phyloP scores from a whole-genome alignment of 192 early-diverging fungal genomes.

The Geranomyces michiganensis region DNA sequence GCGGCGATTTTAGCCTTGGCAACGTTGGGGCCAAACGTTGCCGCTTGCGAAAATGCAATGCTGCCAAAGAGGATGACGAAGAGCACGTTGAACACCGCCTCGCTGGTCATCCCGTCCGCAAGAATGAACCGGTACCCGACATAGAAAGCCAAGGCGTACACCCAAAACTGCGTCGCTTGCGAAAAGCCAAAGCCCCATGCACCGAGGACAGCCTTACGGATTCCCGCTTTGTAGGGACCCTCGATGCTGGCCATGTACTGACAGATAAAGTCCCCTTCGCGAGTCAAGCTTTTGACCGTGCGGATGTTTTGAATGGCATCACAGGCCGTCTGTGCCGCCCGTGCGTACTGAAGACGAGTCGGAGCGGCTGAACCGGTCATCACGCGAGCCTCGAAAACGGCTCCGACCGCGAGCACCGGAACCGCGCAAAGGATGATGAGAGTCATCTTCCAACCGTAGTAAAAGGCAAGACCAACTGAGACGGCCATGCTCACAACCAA shows the following conservation, averaged over 20 bases:
- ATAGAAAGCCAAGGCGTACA: constrained; percentile 76
- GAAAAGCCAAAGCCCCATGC: constrained; percentile 73
- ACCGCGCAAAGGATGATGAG: constrained; percentile 68
- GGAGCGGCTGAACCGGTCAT: constrained; percentile 59
- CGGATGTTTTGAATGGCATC: constrained; percentile 83
- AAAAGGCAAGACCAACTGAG: constrained; percentile 68
- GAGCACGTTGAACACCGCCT: constrained; percentile 37
- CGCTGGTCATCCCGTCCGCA: constrained; percentile 41
- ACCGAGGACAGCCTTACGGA: constrained; percentile 61
- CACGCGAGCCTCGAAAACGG: constrained; percentile 61
- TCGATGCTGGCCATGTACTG: constrained; percentile 64
- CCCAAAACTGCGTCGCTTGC: constrained; percentile 67
- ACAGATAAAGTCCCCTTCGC: constrained; percentile 67
- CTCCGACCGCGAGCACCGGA: constrained; percentile 63
- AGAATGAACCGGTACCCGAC: constrained; percentile 70
- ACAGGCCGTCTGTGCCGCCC: constrained; percentile 68
- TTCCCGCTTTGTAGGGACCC: constrained; percentile 69
- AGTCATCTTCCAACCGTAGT: constrained; percentile 76
- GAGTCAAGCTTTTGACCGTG: constrained; percentile 75
- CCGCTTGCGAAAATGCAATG: constrained; percentile 45
- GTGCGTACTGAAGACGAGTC: constrained; percentile 67
- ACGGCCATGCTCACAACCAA: constrained; percentile 43
- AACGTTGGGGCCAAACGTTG: constrained; percentile 66
- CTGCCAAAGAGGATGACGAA: constrained; percentile 71
- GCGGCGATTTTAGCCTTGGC: constrained; percentile 76